These are phyloP conservation scores for Lotmaria passim DNA, from an alignment of 208 protist species.

Conservation along the genomic window DNA sequence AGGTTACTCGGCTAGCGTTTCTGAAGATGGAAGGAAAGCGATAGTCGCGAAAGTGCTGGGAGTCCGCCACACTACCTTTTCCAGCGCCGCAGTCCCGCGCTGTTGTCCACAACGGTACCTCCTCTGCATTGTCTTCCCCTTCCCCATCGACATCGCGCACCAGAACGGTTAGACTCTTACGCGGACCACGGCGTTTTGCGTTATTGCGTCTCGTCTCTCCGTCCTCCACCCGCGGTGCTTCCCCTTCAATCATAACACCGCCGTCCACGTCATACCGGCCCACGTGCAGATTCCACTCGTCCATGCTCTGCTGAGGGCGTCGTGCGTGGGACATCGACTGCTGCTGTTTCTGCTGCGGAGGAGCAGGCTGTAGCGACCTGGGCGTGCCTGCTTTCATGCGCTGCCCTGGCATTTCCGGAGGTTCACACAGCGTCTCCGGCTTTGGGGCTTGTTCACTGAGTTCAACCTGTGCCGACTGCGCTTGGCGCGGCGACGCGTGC, in stretches of 20 bases:
- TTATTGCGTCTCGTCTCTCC: background rate
- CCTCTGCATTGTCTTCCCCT: background rate
- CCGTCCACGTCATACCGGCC: no score
- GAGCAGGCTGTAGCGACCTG: no score
- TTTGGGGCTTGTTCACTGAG: background rate
- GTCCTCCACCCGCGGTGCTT: background rate
- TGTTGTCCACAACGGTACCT: no score
- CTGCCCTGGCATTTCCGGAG: background rate
- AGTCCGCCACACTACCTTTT: background rate
- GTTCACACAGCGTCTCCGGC: background rate
- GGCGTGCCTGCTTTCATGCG: no score
- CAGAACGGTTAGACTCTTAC: background rate
- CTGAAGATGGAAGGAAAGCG: constrained; percentile 7
- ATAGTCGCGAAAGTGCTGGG: background rate
- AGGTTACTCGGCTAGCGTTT: background rate
- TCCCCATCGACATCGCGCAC: background rate
- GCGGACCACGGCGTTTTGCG: background rate
- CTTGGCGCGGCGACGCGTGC: background rate
- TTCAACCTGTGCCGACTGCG: background rate
- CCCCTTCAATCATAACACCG: no score
- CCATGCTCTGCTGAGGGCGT: background rate
- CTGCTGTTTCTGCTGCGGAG: background rate
- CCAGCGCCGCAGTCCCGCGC: background rate
- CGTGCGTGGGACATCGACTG: background rate
- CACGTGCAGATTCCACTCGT: constrained; percentile 16